phyloP scores from a whole-genome alignment of 2,329 filamentous ascomycete genomes.

The Exophiala xenobiotica region DNA sequence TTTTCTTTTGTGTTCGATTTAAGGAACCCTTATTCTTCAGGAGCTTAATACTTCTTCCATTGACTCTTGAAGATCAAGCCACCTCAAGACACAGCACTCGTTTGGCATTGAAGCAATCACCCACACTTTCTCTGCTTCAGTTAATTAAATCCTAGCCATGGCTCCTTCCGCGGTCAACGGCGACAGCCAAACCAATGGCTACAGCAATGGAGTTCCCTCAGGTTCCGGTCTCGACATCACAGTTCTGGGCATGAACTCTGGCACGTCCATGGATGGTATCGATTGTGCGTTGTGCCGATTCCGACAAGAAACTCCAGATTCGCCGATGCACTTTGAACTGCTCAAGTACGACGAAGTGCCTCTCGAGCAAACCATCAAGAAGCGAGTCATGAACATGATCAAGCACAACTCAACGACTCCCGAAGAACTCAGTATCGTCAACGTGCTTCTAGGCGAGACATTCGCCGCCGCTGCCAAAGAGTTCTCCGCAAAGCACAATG shows the following conservation, averaged over 20 bases:
- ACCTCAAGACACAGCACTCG: too few species aligned
- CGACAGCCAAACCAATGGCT: slow-evolving; percentile 15
- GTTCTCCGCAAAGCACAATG: slow-evolving; percentile 49
- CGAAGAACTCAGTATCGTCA: slow-evolving; percentile 56
- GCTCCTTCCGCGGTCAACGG: too few species aligned
- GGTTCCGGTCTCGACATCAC: slow-evolving; percentile 53
- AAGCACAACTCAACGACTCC: slow-evolving; percentile 54
- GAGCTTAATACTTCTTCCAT: too few species aligned
- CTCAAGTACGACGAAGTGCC: slow-evolving; percentile 61
- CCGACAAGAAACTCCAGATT: slow-evolving; percentile 51
- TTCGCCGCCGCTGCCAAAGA: slow-evolving; percentile 54
- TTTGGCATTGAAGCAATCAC: too few species aligned
- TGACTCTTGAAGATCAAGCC: too few species aligned
- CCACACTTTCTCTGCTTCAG: too few species aligned
- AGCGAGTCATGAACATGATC: slow-evolving; percentile 58
- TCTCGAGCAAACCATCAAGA: slow-evolving; percentile 55
- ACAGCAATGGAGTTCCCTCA: slow-evolving; percentile 14
- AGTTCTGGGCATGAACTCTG: slow-evolving; percentile 56
- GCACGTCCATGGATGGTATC: slow-evolving; percentile 58
- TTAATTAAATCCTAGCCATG: too few species aligned
- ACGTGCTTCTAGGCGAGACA: slow-evolving; percentile 57
- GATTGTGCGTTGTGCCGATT: slow-evolving; percentile 60
- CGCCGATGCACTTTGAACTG: slow-evolving; percentile 57
- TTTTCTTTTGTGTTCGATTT: too few species aligned
- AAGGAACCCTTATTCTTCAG: too few species aligned